Base-by-base conservation (phyloP, 371 early-diverging fungal genomes). In the Enterocytospora artemiae region DNA sequence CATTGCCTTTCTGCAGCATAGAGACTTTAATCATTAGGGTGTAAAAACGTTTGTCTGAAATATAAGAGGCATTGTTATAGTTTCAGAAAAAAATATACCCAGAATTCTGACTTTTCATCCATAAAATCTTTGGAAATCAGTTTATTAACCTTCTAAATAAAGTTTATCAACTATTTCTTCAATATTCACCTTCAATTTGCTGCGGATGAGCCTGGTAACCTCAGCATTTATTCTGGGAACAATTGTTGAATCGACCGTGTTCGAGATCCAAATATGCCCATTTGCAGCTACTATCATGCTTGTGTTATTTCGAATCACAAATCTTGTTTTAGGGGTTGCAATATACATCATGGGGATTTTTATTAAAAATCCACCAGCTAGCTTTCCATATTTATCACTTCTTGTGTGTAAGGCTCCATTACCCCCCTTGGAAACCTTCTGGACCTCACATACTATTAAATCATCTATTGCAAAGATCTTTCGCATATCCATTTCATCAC, bases 401-500 rank as follows among this genome's bases (percentile, higher is more conserved):
- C 98, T 85, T 2, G 96, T 93, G 70, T 96, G 96, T 39, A 98
- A 75, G 4, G 87, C 85, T 49, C 86, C 83, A 0, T 87, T 85
- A 9, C 93, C 93, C 75, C 89, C 92, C 24, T 77, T 77, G 77
- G 85, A 88, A 67, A 88, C 84, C 22, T 84, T 82, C 77, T 94
- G 95, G 3, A 94, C 89, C 76, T 97, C 96, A 48, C 94, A 92
- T 75, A 90, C 89, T 12, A 97, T 75, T 55, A 94, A 70, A 80
- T 96, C 94, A 2, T 93, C 93, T 59, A 93, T 91, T 37, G 86
- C 79, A 78, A 93, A 91, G 72, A 89, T 92, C 27, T 83, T 82
- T 53, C 91, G 83, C 95, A 98, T 98, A 72, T 89, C 88, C 59
- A 96, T 83, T 75, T 96, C 96, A 79, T 98, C 96, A 0, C 87